A percentile compares a stretch with the other conserved stretches of the same genome.
Conservation (phyloP, 169 alveolate genomes). For the Perkinsus marinus region DNA sequence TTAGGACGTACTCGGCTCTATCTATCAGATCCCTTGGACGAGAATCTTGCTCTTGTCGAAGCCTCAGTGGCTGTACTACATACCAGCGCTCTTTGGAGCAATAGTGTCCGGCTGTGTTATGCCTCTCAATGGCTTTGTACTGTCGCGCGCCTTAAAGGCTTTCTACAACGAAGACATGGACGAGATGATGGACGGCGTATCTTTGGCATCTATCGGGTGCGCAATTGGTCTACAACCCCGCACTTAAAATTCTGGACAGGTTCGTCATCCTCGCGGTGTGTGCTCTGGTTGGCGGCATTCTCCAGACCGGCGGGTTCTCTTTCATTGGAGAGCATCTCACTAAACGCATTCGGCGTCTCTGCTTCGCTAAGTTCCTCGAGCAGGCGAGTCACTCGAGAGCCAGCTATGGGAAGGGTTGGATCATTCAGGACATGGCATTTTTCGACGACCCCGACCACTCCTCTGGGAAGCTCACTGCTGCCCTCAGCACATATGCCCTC, state of each 20-base stretch:
- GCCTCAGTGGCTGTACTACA: background rate
- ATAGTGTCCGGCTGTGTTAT: background rate
- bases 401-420: background rate
- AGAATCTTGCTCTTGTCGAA: background rate
- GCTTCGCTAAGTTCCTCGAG: background rate
- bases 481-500: background rate
- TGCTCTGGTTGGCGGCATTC: background rate
- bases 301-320: background rate
- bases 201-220: background rate
- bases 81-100: background rate
- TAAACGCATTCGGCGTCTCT: background rate
- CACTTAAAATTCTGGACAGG: background rate
- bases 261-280: background rate
- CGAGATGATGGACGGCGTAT: background rate
- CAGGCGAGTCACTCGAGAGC: background rate
- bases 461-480: constrained; percentile 1
- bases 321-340: background rate
- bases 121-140: background rate
- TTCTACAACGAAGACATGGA: background rate
- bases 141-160: background rate
- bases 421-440: constrained; percentile 1
- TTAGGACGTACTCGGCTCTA: background rate
- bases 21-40: background rate
- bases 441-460: constrained; percentile 4
- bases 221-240: background rate